phyloP scores from a whole-genome alignment of 805 yeast genomes.

The Suhomyces sp. region DNA sequence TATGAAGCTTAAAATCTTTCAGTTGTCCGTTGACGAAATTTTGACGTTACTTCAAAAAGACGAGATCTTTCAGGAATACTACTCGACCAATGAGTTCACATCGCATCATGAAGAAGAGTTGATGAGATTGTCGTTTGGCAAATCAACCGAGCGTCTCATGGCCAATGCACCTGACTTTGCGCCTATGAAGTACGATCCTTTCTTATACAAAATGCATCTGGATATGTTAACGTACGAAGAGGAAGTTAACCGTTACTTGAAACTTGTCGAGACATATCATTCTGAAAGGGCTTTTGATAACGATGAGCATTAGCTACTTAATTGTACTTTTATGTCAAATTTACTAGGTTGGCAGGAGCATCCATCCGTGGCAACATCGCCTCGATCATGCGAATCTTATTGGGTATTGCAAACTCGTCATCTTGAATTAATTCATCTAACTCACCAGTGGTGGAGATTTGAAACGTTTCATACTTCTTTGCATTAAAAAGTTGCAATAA shows the following conservation, averaged over 20 bases:
- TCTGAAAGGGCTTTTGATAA: neutral
- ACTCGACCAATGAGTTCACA: conserved; percentile 28
- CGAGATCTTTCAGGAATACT: conserved; percentile 28
- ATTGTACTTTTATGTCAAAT: neutral
- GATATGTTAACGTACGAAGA: conserved; percentile 25
- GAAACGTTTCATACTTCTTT: conserved; percentile 13
- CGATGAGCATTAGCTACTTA: neutral
- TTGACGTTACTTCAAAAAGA: conserved; percentile 24
- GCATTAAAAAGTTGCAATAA: conserved; percentile 17
- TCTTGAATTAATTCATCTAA: conserved; percentile 14
- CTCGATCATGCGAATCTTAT: conserved; percentile 19
- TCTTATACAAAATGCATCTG: conserved; percentile 17
- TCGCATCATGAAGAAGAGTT: conserved; percentile 34
- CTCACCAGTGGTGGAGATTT: conserved; percentile 15
- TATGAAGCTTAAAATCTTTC: neutral
- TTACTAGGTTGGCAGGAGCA: conserved; percentile 18
- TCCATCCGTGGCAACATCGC: conserved; percentile 19
- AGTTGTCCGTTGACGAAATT: conserved; percentile 14
- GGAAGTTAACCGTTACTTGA: conserved; percentile 20
- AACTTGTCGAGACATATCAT: conserved; percentile 1
- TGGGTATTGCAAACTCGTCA: conserved; percentile 11
- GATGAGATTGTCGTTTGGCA: conserved; percentile 18
- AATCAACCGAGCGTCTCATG: conserved; percentile 13
- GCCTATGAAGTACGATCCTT: conserved; percentile 30
- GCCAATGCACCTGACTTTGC: conserved; percentile 23